Percentiles rank a stretch among this genome's conserved stretches.
phyloP scores from a whole-genome alignment of 2,329 filamentous ascomycete species.

The Fusarium begoniae region DNA sequence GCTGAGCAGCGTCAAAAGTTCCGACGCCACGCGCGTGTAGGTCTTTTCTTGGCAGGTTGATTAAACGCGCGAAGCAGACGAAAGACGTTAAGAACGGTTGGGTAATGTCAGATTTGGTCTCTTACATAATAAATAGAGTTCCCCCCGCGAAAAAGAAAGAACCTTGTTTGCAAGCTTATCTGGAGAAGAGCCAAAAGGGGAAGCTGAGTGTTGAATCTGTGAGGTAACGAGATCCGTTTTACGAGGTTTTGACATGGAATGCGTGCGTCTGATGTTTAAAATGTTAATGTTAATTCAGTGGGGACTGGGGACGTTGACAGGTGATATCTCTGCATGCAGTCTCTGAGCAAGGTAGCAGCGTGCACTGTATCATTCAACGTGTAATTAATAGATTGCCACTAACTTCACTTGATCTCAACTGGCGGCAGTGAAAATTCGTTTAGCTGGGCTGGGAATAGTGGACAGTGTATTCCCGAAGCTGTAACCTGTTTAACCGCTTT shows the following conservation, averaged over 20 bases:
- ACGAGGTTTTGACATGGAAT: neutral
- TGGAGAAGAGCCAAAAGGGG: constrained; percentile 7
- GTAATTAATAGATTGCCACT: neutral
- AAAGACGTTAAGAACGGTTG: neutral
- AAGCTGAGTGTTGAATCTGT: constrained; percentile 11
- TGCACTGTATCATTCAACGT: neutral
- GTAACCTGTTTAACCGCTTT: constrained; percentile 1
- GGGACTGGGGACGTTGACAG: constrained; percentile 2
- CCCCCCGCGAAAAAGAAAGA: constrained; percentile 15
- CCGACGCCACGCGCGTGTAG: constrained; percentile 21
- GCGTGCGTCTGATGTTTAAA: neutral
- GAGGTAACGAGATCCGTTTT: constrained; percentile 18
- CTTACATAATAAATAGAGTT: constrained; percentile 10
- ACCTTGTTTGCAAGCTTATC: constrained; percentile 24
- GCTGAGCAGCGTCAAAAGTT: constrained; percentile 21
- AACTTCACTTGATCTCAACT: neutral
- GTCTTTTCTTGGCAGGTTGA: neutral
- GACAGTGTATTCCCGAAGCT: constrained; percentile 1
- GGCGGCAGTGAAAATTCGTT: neutral
- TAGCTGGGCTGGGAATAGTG: neutral
- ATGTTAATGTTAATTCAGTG: constrained; percentile 24
- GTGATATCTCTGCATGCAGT: neutral
- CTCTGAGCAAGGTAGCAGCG: neutral
- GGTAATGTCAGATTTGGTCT: neutral
- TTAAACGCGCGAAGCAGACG: neutral